These are phyloP conservation scores for Poronia punctata DNA, from an alignment of 495 filamentous ascomycete species.

Conservation along the genomic window DNA sequence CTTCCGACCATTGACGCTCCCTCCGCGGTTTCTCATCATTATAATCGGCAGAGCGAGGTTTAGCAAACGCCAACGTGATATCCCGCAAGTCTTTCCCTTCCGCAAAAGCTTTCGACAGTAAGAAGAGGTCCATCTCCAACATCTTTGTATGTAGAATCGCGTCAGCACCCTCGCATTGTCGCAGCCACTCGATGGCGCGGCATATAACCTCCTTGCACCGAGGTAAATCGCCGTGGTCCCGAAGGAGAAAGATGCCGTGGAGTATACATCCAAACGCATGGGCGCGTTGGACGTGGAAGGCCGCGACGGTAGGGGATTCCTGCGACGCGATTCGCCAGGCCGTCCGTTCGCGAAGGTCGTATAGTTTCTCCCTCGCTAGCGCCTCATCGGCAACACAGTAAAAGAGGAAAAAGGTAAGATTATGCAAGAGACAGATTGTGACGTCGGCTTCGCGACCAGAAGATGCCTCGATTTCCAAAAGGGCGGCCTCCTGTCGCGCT, in stretches of 20 bases:
- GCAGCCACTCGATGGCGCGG: background rate
- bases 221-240: background rate
- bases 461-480: background rate
- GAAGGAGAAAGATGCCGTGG: background rate
- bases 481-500: background rate
- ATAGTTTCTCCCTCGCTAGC: background rate
- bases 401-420: background rate
- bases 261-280: background rate
- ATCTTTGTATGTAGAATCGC: background rate
- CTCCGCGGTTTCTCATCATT: background rate
- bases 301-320: background rate
- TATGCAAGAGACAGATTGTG: background rate
- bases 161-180: background rate
- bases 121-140: background rate
- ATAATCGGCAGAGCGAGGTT: no score
- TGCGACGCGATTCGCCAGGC: background rate
- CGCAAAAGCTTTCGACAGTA: background rate
- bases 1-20: background rate
- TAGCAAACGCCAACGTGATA: background rate
- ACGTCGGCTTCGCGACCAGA: background rate
- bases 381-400: background rate
- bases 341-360: background rate
- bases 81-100: background rate
- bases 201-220: background rate
- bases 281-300: background rate